Base-by-base conservation (phyloP, 768 basidiomycete species). In the Tricholoma matsutake region DNA sequence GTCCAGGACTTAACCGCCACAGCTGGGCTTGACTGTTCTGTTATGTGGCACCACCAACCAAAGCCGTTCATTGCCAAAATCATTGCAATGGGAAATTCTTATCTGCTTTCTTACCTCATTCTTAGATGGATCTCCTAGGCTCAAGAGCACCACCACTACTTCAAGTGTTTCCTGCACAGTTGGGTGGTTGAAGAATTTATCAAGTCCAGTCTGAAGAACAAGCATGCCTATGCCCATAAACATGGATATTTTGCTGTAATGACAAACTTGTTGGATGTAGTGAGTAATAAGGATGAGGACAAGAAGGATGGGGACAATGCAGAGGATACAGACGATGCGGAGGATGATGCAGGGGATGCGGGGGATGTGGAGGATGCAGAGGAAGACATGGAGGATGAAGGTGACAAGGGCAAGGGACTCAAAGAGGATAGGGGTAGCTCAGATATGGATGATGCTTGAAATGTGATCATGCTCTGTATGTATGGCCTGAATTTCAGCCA, bases 61-160 rank as follows among this genome's bases (percentile, higher is more conserved):
- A 54, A 18, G 28, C 32, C 6, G 5, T 31, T 54, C 31, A 54
- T 54, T 34, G 53, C 29, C 53, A 54, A 54, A 37, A 34, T 54
- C 31, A 54, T 54, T 34, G 31, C 53, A 54, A 34, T 54, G n/a
- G 53, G 34, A 54, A 18, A 29, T 54, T 37, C 31, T 54, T 54
- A 34, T 32, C 35, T 32, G 10, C 10, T 34, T 16, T 6, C 16
- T 14, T 16, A 10, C 31, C 34, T 54, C 18, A 45, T 45, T 45
- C 43, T 45, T 22, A 45, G 43, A 45, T 45, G 43, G 43, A 45
- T 45, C 43, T 45, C 43, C 43, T 45, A 45, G 43, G 43, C 43
- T 45, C 11, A 18, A 45, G 43, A 45, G 20, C 20, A 18, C 43
- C 43, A 45, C 11, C 18, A 45, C 43, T 45, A 45, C 18, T 31